Base-by-base conservation (phyloP, 2,329 filamentous ascomycete species). In the Magnaporthiopsis poae region DNA sequence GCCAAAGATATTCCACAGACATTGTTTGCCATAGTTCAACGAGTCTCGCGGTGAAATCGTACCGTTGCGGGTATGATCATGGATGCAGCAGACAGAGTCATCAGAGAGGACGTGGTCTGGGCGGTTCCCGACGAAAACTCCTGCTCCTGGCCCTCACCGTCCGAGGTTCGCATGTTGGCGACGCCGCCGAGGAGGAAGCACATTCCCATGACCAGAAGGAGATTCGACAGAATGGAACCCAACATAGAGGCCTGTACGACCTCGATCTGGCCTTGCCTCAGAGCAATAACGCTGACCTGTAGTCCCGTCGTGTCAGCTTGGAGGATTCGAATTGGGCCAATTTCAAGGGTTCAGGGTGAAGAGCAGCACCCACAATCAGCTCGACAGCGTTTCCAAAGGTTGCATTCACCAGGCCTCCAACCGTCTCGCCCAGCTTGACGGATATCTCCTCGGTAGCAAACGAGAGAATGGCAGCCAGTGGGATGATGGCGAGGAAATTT, bases 181-280 rank as follows among this genome's bases (percentile, higher is more conserved):
- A 92, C 79, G 39, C 90, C 90, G 66, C 90, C 90, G 66, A 90
- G 84, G 70, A 92, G 81, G 79, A 92, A 92, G 77, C 89, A 92
- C 82, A 90, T 91, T 72, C 90, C 89, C 74, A 92, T 84, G 62
- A 92, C 94, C 29, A 98, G 86, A 9, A 98, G 84, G 70, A 97
- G 88, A 77, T 98, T 98, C 70, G 94, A 97, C 59, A 98, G 82
- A 72, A 98, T 96, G 73, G 91, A 96, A 63, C 95, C 94, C 46
- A 98, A 87, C 93, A 98, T 98, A 70, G 92, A 96, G 27, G 94
- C 90, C 79, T 98, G 95, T n/a, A 98, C 94, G 70, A 98, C 93
- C 72, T 94, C 88, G 74, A 97, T 96, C 79, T 98, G 90, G 69
- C 88, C 87, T 72, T 95, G 87, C 70, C 82, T 86, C 62, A 99